Conservation (phyloP, 2,329 filamentous ascomycete genomes). For the Fusarium sp. region DNA sequence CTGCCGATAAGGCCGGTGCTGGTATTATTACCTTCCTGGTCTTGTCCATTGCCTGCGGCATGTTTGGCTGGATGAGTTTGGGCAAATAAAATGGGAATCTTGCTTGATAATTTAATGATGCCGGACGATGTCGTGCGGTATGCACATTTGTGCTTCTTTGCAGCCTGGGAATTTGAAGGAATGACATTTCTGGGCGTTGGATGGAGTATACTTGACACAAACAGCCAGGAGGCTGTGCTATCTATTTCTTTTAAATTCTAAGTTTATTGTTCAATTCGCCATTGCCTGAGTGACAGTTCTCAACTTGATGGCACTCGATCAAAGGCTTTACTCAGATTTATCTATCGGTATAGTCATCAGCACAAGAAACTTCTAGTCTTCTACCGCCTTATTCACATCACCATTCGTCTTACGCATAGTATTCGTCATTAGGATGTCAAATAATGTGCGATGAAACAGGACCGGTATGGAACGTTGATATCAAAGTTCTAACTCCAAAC, state of each 20-base stretch:
- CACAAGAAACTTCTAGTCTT: too few species aligned
- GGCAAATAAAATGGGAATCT: conserved; percentile 45
- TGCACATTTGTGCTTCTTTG: conserved; percentile 27
- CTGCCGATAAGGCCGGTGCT: conserved; percentile 61
- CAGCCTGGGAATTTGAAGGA: conserved; percentile 30
- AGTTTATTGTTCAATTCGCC: neutral
- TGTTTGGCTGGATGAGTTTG: conserved; percentile 64
- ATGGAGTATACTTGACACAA: conserved; percentile 41
- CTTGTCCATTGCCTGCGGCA: conserved; percentile 53
- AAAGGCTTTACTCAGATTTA: rapidly evolving
- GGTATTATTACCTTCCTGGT: conserved; percentile 62
- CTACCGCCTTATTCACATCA: neutral
- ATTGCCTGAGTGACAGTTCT: neutral
- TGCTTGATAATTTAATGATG: conserved; percentile 21
- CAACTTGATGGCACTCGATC: too few species aligned
- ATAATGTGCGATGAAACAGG: neutral
- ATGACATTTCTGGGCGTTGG: conserved; percentile 41
- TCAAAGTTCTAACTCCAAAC: conserved; percentile 6
- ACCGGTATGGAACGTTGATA: neutral
- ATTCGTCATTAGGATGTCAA: neutral
- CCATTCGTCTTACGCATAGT: neutral
- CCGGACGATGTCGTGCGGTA: conserved; percentile 15
- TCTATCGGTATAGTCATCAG: neutral
- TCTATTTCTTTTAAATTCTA: conserved; percentile 22
- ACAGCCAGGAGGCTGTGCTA: conserved; percentile 40